phyloP scores from a whole-genome alignment of 2,329 filamentous ascomycete species.

The Talaromyces funiculosus region DNA sequence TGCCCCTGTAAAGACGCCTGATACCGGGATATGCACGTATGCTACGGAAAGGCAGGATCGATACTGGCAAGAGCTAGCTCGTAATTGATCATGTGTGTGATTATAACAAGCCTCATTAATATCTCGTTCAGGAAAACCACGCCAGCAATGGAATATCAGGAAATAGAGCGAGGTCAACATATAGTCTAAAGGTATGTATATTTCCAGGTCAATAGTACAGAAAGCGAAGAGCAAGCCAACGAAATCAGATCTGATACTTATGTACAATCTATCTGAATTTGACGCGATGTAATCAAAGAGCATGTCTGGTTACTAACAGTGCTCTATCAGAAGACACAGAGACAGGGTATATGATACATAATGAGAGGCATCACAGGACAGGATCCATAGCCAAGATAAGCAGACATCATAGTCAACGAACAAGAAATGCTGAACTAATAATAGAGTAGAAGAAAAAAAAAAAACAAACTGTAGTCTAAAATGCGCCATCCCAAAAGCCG shows the following conservation, averaged over 20 bases:
- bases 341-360: constrained; percentile 10
- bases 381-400: constrained; percentile 7
- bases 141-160: background rate
- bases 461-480: background rate
- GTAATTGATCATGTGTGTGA: background rate
- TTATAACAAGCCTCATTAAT: background rate
- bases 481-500: constrained; percentile 15
- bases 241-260: background rate
- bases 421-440: constrained; percentile 13
- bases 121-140: background rate
- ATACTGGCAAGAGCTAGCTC: background rate
- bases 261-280: constrained; percentile 1
- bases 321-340: background rate
- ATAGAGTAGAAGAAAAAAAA: background rate
- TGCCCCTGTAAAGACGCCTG: background rate
- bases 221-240: background rate
- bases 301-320: background rate
- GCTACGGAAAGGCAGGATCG: background rate
- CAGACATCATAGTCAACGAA: constrained; percentile 18
- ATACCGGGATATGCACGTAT: background rate
- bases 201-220: background rate
- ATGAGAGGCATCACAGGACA: background rate
- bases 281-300: background rate
- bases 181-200: background rate
- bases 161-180: background rate